Base-by-base conservation (phyloP, 192 early-diverging fungal species). In the Helicostylum pulchrum region DNA sequence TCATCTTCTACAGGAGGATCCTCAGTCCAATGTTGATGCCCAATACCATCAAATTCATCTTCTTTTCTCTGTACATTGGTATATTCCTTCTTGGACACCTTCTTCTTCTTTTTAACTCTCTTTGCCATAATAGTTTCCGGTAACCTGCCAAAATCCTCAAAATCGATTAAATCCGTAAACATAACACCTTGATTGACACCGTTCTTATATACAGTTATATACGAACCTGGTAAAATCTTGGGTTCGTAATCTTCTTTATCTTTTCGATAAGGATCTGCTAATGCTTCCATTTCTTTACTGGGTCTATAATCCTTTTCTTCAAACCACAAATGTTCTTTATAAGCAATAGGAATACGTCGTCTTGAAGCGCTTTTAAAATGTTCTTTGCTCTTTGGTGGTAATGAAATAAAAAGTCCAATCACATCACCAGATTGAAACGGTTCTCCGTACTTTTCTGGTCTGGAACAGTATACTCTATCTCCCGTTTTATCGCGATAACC, bases 191-290 rank as follows among this genome's bases (percentile, higher is more conserved):
- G 77, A 26, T 71, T 82, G 15, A 78, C 64, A 9, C 85, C 87
- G 42, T 88, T 88, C 64, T 88, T 88, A 70, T 83, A 88, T 1
- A 84, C 64, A 36, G 73, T 73, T 23, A 88, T 87, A 47, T 79
- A 75, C 11, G 87, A 88, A 8, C 77, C 85, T 5, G 70, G 71
- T 17, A 86, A 67, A 9, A 64, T 60, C 2, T 80, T 69, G 17
- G 43, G 36, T 7, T 61, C 20, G 3, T 34, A 21, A 14, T 7
- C n/a, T 2, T 62, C 36, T 17, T 67, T 54, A 0, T 55, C 46
- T 30, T 60, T 65, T 21, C 45, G 34, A 53, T 53, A 64, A 0
- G 76, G 76, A 51, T 78, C 77, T 19, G 82, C 71, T n/a, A 79
- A 68, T 39, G 77, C 73, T 23, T 80, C 68, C 73, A 81, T 77